These are phyloP conservation scores for Pleurotus platypus DNA, from an alignment of 768 basidiomycete genomes.

Conservation along the genomic window DNA sequence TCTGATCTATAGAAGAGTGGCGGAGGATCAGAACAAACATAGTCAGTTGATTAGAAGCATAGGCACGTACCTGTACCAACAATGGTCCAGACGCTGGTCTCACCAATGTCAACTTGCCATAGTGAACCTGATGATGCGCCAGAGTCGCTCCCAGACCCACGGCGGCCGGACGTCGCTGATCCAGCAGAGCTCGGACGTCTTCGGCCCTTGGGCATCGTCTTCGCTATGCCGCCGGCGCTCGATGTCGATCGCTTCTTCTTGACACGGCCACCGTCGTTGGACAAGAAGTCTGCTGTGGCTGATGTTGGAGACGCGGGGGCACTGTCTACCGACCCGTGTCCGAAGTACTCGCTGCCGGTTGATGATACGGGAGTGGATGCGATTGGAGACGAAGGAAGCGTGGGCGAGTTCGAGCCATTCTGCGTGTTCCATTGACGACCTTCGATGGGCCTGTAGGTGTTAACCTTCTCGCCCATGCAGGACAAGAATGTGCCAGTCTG, in stretches of 20 bases:
- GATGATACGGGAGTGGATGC: conserved; percentile 59
- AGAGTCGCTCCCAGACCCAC: conserved; percentile 63
- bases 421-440: conserved; percentile 73
- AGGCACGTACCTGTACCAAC: conserved; percentile 75
- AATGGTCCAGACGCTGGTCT: conserved; percentile 93
- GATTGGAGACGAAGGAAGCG: conserved; percentile 67
- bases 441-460: conserved; percentile 83
- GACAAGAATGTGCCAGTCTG: conserved; percentile 79
- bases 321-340: conserved; percentile 49
- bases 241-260: conserved; percentile 81
- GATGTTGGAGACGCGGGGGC: conserved; percentile 68
- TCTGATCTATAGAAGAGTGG: conserved; percentile 57
- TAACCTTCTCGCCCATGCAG: conserved; percentile 92
- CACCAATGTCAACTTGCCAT: conserved; percentile 90
- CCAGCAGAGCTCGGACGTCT: conserved; percentile 77
- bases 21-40: conserved; percentile 11
- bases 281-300: conserved; percentile 58
- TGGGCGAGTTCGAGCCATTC: conserved; percentile 48
- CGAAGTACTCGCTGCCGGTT: conserved; percentile 64
- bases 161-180: conserved; percentile 62
- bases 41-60: conserved; percentile 1
- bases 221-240: conserved; percentile 58
- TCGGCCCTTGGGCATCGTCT: conserved; percentile 53
- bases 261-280: conserved; percentile 83
- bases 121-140: conserved; percentile 75